These are phyloP conservation scores for Decorospora gaudefroyi DNA, from an alignment of 2,329 filamentous ascomycete species.

Conservation along the genomic window DNA sequence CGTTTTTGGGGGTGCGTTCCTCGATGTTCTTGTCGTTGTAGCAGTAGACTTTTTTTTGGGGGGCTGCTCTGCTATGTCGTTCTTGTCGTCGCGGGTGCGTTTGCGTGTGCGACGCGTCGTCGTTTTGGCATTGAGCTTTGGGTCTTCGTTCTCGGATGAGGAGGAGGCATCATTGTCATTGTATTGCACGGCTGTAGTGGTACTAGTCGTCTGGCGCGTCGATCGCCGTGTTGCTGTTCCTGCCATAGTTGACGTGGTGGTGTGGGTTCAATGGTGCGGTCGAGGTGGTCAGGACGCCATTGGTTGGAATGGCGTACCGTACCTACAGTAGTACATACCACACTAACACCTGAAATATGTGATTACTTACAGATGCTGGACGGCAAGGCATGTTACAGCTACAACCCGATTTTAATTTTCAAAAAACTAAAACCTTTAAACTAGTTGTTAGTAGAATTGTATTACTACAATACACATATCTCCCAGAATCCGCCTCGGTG, in stretches of 20 bases:
- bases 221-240: conserved; percentile 37
- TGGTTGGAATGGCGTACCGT: conserved; percentile 1
- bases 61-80: conserved; percentile 16
- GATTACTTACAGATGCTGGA: too few species aligned
- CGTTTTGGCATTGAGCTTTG: conserved; percentile 31
- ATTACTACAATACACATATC: too few species aligned
- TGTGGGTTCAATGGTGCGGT: conserved; percentile 4
- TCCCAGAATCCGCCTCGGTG: too few species aligned
- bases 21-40: conserved; percentile 17
- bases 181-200: conserved; percentile 23
- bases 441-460: too few species aligned
- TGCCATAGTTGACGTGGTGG: conserved; percentile 27
- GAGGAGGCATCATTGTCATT: conserved; percentile 26
- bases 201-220: conserved; percentile 30
- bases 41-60: conserved; percentile 30
- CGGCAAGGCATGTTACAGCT: too few species aligned
- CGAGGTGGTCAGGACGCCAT: conserved; percentile 7
- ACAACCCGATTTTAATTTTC: too few species aligned
- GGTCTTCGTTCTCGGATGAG: conserved; percentile 17
- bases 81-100: conserved; percentile 24
- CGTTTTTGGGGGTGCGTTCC: conserved; percentile 10
- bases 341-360: too few species aligned
- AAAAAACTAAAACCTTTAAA: too few species aligned
- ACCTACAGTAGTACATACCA: background rate
- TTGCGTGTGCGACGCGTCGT: conserved; percentile 37